A percentile compares a stretch with the other conserved stretches of the same genome.
phyloP scores from a whole-genome alignment of 108 stramenopile species.

The Schizochytrium sp. region DNA sequence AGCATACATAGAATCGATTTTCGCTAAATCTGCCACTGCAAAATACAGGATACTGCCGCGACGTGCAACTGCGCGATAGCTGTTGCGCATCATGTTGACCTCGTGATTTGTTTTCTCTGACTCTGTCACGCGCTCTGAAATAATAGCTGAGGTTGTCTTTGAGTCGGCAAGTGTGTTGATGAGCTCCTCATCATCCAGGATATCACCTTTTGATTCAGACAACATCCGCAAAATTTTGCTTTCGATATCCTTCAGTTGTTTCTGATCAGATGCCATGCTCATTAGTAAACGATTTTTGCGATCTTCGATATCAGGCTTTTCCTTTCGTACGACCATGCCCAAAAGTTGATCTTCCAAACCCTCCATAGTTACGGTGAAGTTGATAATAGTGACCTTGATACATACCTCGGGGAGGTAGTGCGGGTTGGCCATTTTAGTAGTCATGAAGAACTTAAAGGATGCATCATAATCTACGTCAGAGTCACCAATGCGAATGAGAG shows the following conservation, averaged over 20 bases:
- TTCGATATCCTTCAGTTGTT: slow-evolving; percentile 63
- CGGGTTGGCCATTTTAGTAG: slow-evolving; percentile 71
- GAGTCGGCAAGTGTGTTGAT: slow-evolving; percentile 68
- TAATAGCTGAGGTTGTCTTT: slow-evolving; percentile 65
- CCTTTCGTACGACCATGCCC: slow-evolving; percentile 64
- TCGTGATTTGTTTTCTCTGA: slow-evolving; percentile 65
- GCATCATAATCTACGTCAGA: slow-evolving; percentile 65
- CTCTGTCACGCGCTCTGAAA: slow-evolving; percentile 66
- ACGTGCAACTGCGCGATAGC: slow-evolving; percentile 67
- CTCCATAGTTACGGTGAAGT: slow-evolving; percentile 64
- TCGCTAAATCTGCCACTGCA: slow-evolving; percentile 68
- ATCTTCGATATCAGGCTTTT: slow-evolving; percentile 73
- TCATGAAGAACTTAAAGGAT: slow-evolving; percentile 72
- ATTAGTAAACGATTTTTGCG: slow-evolving; percentile 66
- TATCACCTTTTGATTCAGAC: slow-evolving; percentile 51
- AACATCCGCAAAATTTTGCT: slow-evolving; percentile 43
- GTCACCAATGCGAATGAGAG: slow-evolving; percentile 68
- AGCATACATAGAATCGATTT: slow-evolving; percentile 70
- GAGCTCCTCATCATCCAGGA: slow-evolving; percentile 68
- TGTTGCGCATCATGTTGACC: slow-evolving; percentile 66
- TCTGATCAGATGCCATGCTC: slow-evolving; percentile 68
- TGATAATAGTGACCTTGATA: slow-evolving; percentile 63
- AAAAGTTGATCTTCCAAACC: slow-evolving; percentile 70
- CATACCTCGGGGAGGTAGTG: slow-evolving; percentile 69
- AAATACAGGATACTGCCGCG: slow-evolving; percentile 71